A percentile compares a stretch with the other conserved stretches of the same genome.
These are phyloP conservation scores for Colletotrichum spaethianum DNA, from an alignment of 2,329 filamentous ascomycete genomes.

Conservation along the genomic window DNA sequence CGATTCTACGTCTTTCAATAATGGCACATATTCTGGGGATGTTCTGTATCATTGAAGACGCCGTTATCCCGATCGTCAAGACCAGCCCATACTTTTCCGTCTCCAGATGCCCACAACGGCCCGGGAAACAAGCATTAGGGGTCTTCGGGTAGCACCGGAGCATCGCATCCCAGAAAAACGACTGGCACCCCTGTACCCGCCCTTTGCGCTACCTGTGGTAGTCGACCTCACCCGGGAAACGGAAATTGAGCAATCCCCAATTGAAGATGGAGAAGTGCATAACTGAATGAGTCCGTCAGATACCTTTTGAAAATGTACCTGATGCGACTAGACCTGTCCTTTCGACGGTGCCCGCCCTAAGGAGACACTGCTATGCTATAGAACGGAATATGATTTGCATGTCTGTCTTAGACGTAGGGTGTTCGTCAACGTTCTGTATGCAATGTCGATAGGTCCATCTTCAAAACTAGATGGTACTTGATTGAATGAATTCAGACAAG, in stretches of 20 bases:
- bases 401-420: too few species aligned
- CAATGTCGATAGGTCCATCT: too few species aligned
- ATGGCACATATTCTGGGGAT: neutral
- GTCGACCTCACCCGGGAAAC: neutral
- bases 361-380: too few species aligned
- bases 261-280: neutral
- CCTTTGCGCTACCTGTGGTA: slow-evolving; percentile 2
- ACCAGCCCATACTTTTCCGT: neutral
- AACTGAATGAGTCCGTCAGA: neutral
- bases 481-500: too few species aligned
- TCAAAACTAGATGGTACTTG: too few species aligned
- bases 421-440: too few species aligned
- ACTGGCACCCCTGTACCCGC: slow-evolving; percentile 2
- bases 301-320: too few species aligned
- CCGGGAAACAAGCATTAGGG: slow-evolving; percentile 33
- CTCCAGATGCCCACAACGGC: slow-evolving; percentile 1
- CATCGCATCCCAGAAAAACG: neutral
- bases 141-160: slow-evolving; percentile 22
- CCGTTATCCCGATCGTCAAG: too few species aligned
- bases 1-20: too few species aligned
- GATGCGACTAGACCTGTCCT: too few species aligned
- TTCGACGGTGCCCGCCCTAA: too few species aligned
- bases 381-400: too few species aligned
- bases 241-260: neutral
- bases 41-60: neutral